Base-by-base conservation (phyloP, 2,329 filamentous ascomycete genomes). In the Ophiostoma australiae region DNA sequence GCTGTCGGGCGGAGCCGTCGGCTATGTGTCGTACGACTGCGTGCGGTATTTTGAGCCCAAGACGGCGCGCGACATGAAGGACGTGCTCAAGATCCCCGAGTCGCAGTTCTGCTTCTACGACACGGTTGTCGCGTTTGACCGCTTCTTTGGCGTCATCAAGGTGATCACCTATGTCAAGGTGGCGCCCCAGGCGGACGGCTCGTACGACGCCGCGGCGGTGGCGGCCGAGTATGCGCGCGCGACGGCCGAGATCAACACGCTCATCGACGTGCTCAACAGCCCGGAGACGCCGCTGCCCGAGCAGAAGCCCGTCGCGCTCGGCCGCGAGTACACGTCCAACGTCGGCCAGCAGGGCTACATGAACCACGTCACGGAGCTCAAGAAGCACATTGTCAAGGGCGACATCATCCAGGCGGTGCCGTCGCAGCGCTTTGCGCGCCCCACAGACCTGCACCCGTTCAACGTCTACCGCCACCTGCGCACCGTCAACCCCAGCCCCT, bases 321-420 rank as follows among this genome's bases (percentile, higher is more conserved):
- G 90, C 72, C 89, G 93, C 76, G 85, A 94, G 76, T 97, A 95
- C 80, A 91, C 86, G 23, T 98, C 94, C 74, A 99, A 99, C 80
- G 92, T 98, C 76, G 95, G 95, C 27, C 91, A 87, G 73, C 84
- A 86, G 65, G 95, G 95, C 52, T 99, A 99, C 81, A 93, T 97
- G 82, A 83, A 81, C n/a, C 94, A 98, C 79, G 95, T 99, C 70
- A 90, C 87, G 33, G 84, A 82, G 67, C 85, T 99, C 72, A 98
- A 98, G 84, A 85, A 93, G 80, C 94, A 98, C 83, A 98, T 99
- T 76, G 86, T 88, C 76, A 86, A 87, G 73, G 95, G 95, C 75
- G 93, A 98, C 83, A 98, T 99, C 78, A 98, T 99, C 81, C 95
- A 99, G 80, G 93, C 93, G 0, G 95, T 99, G 20, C 95, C 95